Evolutionary conservation across 2,329 filamentous ascomycete genomes (phyloP), one percentile per base, ranked within the genome.

Genomic region (Penicillium sp.): DNA sequence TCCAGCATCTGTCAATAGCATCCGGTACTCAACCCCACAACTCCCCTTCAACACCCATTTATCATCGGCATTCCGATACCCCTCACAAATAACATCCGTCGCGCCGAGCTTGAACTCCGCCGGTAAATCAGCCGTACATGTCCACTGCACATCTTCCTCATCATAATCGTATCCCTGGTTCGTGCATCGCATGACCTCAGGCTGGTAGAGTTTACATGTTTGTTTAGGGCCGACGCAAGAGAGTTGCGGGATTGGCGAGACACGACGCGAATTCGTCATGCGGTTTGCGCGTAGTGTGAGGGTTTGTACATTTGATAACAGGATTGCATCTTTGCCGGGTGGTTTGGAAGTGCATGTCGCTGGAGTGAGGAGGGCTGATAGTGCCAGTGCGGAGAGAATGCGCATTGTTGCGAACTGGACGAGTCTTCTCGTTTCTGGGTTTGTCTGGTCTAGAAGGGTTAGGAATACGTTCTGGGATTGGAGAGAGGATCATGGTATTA

Each of bases 21-120:
- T 74, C 13, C 87, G 81, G 73, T 97, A 97, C 74, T 96, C 90
- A 23, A 96, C 92, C 13, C 89, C 94, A 74, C 93, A 97, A 71
- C 89, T 94, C 19, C 94, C 94, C 67, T 89, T 91, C 50, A 97
- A 76, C n/a, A 97, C 83, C 71, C 91, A 95, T 0, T 85, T 84
- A 70, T 97, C 94, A 43, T 93, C 84, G 0, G 87, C 75, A 13
- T 78, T 80, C 54, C 83, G 78, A 75, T 96, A 97, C 10, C 94
- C 93, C 69, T 99, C 93, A 73, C 94, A 99, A 10, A 91, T 79
- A 51, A 97, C 93, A 58, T 97, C 92, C 10, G 93, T 97, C 57
- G 83, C 82, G 53, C 90, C 92, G 27, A 97, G 84, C 73, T 87
- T 87, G 73, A 87, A 85, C 61, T 87, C 84, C 10, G 78, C 70